Evolutionary conservation across 805 yeast genomes (phyloP).

Genomic region (Pichia pseudocactophila): DNA sequence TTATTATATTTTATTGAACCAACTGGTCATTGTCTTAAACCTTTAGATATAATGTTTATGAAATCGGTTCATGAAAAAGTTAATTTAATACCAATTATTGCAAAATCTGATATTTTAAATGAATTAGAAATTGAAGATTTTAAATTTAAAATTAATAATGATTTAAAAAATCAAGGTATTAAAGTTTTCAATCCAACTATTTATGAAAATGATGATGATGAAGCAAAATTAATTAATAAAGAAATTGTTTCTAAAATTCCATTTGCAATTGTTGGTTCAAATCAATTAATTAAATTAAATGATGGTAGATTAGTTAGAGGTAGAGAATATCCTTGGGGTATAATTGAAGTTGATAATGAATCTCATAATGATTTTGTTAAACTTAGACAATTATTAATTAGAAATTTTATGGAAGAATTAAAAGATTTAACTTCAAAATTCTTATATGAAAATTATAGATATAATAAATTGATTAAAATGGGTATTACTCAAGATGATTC

Average conservation of each 20-base stretch:
- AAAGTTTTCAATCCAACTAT: conserved; percentile 67
- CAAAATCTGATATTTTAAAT: conserved; percentile 88
- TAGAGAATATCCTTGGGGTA: conserved; percentile 95
- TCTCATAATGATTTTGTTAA: conserved; percentile 86
- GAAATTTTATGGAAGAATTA: conserved; percentile 89
- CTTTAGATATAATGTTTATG: conserved; percentile 85
- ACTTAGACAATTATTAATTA: conserved; percentile 78
- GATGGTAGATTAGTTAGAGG: conserved; percentile 85
- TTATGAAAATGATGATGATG: conserved; percentile 74
- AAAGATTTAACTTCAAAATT: conserved; percentile 71
- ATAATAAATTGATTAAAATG: conserved; percentile 65
- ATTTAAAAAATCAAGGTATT: conserved; percentile 66
- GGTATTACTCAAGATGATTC: conserved; percentile 89
- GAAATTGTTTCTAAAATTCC: conserved; percentile 70
- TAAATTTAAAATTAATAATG: conserved; percentile 70
- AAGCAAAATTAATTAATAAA: conserved; percentile 54
- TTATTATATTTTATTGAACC: conserved; percentile 93
- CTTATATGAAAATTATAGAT: conserved; percentile 84
- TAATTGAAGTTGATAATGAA: conserved; percentile 90
- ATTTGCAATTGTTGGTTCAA: conserved; percentile 91
- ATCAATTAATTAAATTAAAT: conserved; percentile 52
- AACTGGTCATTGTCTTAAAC: conserved; percentile 86
- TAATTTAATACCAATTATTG: conserved; percentile 88
- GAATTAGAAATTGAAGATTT: conserved; percentile 74
- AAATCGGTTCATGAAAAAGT: conserved; percentile 82